Base-by-base conservation (phyloP, 2,329 filamentous ascomycete species). In the Fonsecaea erecta region DNA sequence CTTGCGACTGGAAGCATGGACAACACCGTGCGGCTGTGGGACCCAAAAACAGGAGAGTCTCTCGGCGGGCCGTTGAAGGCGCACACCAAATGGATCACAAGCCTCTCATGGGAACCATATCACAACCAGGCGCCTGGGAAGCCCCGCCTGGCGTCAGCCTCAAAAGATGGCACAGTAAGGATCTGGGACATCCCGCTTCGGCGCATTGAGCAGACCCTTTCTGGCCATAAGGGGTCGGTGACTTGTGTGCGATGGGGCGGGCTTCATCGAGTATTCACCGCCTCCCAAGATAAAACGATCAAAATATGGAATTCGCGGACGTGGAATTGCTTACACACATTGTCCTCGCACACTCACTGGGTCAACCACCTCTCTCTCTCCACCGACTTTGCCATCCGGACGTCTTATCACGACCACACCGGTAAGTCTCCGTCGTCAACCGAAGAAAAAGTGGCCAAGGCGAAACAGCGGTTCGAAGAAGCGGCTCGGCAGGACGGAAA, bases 191-290 rank as follows among this genome's bases (percentile, higher is more conserved):
- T 89, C 34, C 89, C 93, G 64, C 88, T 89, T 6, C 89, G 91
- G 43, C 86, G 85, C 51, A 91, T 91, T 1, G 92, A 97, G 73
- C 88, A 90, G 73, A 90, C 94, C 1, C 82, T 98, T 30, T 91
- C 89, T 4, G 94, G 94, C 2, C 95, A 99, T 81, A 95, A 93
- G 80, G 89, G 88, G 52, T 92, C 88, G 54, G 91, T 98, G 16
- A 93, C 90, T 52, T 97, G 93, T 76, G 92, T 98, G 2, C 89
- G 89, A 72, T 99, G 95, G 95, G 95, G 95, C 63, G 94, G 94
- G n/a, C 90, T 88, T 1, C 92, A 93, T 2, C 82, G 86, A 64
- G 89, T 96, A 68, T 96, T 95, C 79, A 92, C 90, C 7, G 87
- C 86, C 21, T 96, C 91, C 35, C 93, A 96, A 75, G 94, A 97